Conservation (phyloP, 768 basidiomycete genomes). For the Russula sp. region DNA sequence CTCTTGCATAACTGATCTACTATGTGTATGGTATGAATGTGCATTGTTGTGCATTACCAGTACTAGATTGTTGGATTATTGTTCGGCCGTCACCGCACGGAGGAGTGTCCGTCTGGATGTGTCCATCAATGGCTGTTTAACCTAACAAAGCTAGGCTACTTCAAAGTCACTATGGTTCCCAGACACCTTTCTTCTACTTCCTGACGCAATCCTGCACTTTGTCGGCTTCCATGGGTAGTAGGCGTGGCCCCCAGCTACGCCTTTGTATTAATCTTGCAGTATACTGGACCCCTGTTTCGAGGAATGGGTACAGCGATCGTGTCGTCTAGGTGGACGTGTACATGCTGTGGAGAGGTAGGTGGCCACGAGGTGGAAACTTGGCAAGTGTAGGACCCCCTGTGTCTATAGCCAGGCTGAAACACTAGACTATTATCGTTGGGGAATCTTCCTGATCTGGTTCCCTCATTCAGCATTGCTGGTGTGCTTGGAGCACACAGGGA, state of each 20-base stretch:
- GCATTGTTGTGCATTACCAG: not conserved
- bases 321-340: not conserved
- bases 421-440: not conserved
- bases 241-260: not conserved
- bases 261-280: not conserved
- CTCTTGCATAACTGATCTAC: not conserved
- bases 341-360: not conserved
- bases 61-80: not conserved
- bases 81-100: slow-evolving; percentile 2
- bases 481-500: not conserved
- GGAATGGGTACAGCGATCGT: not conserved
- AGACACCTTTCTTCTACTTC: not conserved
- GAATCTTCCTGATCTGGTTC: not conserved
- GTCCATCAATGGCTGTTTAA: not conserved
- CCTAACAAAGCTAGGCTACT: not conserved
- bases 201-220: not conserved
- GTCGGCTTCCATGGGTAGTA: not conserved
- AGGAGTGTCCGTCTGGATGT: not conserved
- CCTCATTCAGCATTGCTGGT: not conserved
- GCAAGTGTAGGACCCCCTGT: not conserved
- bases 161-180: not conserved
- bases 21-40: not conserved
- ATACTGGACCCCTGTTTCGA: not conserved
- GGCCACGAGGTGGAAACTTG: not conserved
- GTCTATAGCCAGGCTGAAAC: not conserved